Conservation (phyloP, 1,139 yeast genomes). For the Lizanozyma gosingica region DNA sequence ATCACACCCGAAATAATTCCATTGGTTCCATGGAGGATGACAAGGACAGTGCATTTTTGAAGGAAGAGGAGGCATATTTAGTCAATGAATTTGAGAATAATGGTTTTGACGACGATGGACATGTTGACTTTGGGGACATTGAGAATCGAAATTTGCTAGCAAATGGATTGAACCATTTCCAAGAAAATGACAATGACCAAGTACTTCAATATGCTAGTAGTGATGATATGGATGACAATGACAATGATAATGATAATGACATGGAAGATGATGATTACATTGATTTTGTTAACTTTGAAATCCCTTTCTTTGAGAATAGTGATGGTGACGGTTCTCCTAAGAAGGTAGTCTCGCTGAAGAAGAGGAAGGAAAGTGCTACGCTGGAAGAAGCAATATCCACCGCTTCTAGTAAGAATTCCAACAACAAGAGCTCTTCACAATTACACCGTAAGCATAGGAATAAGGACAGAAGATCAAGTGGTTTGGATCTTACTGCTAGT, state of each 20-base stretch:
- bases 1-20: conserved; percentile 25
- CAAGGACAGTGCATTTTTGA: conserved; percentile 37
- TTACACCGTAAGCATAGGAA: not conserved
- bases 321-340: too few species aligned
- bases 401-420: too few species aligned
- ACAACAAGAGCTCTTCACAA: not conserved
- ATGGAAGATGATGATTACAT: conserved; percentile 10
- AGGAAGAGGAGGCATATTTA: conserved; percentile 38
- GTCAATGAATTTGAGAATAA: conserved; percentile 41
- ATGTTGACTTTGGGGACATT: conserved; percentile 10
- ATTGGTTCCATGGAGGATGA: conserved; percentile 51
- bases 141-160: conserved; percentile 1
- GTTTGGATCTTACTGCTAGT: not conserved
- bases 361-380: not conserved
- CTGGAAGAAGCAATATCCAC: too few species aligned
- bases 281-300: conserved; percentile 5
- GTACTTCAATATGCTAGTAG: conserved; percentile 1
- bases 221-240: conserved; percentile 2
- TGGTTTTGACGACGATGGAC: conserved; percentile 36
- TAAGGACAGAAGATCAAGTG: not conserved
- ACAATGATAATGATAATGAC: conserved; percentile 6
- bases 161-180: conserved; percentile 8
- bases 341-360: too few species aligned
- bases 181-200: conserved; percentile 17
- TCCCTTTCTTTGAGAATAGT: conserved; percentile 6